phyloP scores from a whole-genome alignment of 768 basidiomycete genomes.

The Phanerochaete carnosa region DNA sequence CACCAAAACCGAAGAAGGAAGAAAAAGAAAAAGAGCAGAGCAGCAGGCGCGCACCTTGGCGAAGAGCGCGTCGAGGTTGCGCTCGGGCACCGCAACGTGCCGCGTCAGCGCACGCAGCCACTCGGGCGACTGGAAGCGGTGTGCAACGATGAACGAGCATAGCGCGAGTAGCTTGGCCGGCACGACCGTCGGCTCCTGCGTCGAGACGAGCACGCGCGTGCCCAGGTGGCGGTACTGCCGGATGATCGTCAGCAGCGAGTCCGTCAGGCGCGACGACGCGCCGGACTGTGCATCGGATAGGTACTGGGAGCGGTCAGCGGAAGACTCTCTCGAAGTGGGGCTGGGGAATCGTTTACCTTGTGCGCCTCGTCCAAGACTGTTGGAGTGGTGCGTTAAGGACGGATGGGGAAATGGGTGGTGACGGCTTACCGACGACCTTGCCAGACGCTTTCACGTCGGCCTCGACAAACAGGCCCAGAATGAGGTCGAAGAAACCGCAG shows the following conservation, averaged over 20 bases:
- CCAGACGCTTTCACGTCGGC: conserved; percentile 51
- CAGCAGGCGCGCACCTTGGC: conserved; percentile 42
- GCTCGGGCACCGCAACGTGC: conserved; percentile 58
- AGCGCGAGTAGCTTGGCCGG: conserved; percentile 66
- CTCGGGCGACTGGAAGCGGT: conserved; percentile 70
- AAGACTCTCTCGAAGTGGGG: neutral
- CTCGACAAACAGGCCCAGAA: conserved; percentile 62
- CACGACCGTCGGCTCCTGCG: conserved; percentile 76
- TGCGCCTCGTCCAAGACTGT: conserved; percentile 71
- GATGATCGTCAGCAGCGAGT: conserved; percentile 53
- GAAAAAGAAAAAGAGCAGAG: conserved; percentile 7
- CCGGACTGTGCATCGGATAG: conserved; percentile 41
- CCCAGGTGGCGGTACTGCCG: conserved; percentile 71
- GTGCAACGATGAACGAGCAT: conserved; percentile 60
- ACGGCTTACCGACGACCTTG: conserved; percentile 44
- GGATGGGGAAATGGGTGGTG: too few species aligned
- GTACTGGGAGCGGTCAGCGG: conserved; percentile 39
- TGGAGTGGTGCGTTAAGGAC: neutral
- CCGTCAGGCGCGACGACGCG: conserved; percentile 49
- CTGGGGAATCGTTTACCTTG: conserved; percentile 50
- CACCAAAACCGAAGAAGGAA: too few species aligned
- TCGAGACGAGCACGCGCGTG: conserved; percentile 73
- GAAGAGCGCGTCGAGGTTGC: conserved; percentile 65
- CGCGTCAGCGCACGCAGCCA: conserved; percentile 71
- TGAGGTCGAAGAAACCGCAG: conserved; percentile 68